Percentiles rank a stretch among this genome's conserved stretches.
phyloP scores from a whole-genome alignment of 108 stramenopile genomes.

The Cyclotella atomus region DNA sequence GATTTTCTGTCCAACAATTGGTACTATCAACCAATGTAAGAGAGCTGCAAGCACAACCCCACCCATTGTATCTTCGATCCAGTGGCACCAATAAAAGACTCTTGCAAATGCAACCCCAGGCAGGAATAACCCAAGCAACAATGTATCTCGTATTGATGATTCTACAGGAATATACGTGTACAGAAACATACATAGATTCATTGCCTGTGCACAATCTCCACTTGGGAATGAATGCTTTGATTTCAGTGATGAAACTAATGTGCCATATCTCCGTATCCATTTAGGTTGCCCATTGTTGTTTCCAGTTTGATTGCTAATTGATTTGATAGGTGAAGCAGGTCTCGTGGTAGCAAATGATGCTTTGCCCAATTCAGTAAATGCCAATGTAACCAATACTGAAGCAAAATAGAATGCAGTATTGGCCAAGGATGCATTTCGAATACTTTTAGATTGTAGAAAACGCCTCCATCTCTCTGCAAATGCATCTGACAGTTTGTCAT shows the following conservation, averaged over 20 bases:
- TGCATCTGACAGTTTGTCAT: background rate
- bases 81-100: conserved; percentile 53
- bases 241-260: conserved; percentile 48
- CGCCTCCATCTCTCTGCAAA: background rate
- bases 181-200: conserved; percentile 49
- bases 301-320: background rate
- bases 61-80: conserved; percentile 53
- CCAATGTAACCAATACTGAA: conserved; percentile 41
- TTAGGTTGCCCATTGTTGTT: background rate
- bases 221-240: conserved; percentile 56
- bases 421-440: background rate
- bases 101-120: conserved; percentile 53
- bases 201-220: conserved; percentile 48
- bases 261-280: conserved; percentile 34
- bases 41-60: conserved; percentile 36
- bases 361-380: conserved; percentile 51
- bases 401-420: conserved; percentile 40
- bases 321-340: conserved; percentile 12
- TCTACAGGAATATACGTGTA: conserved; percentile 28
- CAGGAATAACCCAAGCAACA: conserved; percentile 38
- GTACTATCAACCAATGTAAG: conserved; percentile 39
- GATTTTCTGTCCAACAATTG: conserved; percentile 5
- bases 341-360: conserved; percentile 53
- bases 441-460: background rate
- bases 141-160: conserved; percentile 9